Conservation (phyloP, 2,329 filamentous ascomycete species). For the Blumeria hordei region DNA sequence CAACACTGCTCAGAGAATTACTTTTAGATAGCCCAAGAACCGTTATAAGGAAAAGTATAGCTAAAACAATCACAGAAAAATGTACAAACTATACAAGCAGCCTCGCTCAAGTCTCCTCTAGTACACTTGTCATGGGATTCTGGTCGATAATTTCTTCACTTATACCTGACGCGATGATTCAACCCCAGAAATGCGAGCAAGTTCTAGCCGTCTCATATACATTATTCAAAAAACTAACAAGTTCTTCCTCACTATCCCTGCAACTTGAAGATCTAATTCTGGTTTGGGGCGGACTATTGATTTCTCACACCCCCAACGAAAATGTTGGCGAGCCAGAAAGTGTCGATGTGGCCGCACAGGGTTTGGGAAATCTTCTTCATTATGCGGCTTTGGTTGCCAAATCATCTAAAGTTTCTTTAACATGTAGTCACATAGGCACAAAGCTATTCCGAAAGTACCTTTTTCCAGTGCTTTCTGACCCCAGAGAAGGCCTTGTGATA, state of each 20-base stretch:
- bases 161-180: slow-evolving; percentile 8
- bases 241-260: slow-evolving; percentile 9
- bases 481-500: slow-evolving; percentile 9
- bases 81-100: slow-evolving; percentile 10
- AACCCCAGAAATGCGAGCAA: slow-evolving; percentile 13
- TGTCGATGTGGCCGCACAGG: slow-evolving; percentile 15
- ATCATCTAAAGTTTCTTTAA: slow-evolving; percentile 8
- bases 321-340: slow-evolving; percentile 12
- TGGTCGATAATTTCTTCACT: slow-evolving; percentile 19
- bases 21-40: slow-evolving; percentile 20
- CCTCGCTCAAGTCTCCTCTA: slow-evolving; percentile 13
- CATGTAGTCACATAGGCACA: slow-evolving; percentile 20
- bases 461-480: slow-evolving; percentile 26
- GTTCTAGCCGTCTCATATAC: slow-evolving; percentile 18
- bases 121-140: slow-evolving; percentile 21
- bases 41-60: slow-evolving; percentile 12
- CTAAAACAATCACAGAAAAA: slow-evolving; percentile 13
- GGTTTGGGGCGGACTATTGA: slow-evolving; percentile 16
- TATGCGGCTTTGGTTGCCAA: slow-evolving; percentile 14
- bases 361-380: slow-evolving; percentile 17
- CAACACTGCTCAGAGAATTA: slow-evolving; percentile 18
- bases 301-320: slow-evolving; percentile 20
- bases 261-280: slow-evolving; percentile 9
- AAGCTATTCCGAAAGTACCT: slow-evolving; percentile 38
- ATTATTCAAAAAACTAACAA: slow-evolving; percentile 19